Percentiles rank a stretch among this genome's conserved stretches.
These are phyloP conservation scores for Kwoniella botswanensis DNA, from an alignment of 768 basidiomycete species.

Conservation along the genomic window DNA sequence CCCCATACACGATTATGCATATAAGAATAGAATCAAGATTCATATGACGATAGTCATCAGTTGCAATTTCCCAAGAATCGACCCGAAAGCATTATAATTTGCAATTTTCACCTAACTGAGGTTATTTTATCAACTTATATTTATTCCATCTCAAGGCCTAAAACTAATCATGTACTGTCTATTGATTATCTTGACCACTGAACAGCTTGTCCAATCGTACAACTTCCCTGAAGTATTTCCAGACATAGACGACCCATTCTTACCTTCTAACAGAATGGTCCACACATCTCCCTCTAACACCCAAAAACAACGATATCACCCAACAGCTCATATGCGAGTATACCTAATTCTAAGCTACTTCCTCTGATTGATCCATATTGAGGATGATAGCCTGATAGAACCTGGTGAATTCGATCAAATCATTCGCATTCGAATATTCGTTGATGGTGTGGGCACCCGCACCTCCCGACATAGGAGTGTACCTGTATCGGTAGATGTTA, in stretches of 20 bases:
- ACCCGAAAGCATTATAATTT: too few species aligned
- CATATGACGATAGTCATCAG: not conserved
- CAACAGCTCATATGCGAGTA: not conserved
- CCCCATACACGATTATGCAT: not conserved
- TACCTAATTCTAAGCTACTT: constrained; percentile 20
- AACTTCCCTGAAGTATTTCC: too few species aligned
- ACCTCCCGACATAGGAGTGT: constrained; percentile 43
- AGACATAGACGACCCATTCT: too few species aligned
- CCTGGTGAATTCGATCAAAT: constrained; percentile 47
- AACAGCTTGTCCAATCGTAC: too few species aligned
- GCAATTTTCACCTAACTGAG: too few species aligned
- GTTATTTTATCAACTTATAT: too few species aligned
- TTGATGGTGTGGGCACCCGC: constrained; percentile 59
- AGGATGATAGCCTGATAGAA: constrained; percentile 54
- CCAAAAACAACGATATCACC: not conserved
- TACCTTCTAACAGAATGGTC: too few species aligned
- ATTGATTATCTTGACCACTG: too few species aligned
- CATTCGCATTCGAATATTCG: constrained; percentile 47
- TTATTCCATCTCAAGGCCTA: too few species aligned
- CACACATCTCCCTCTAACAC: not conserved
- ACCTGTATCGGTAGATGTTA: constrained; percentile 58
- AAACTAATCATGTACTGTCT: too few species aligned
- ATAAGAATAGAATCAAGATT: not conserved
- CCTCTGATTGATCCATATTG: constrained; percentile 43
- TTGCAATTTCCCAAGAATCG: not conserved